Conservation (phyloP, 75 land plant genomes). For the Adiantum capillusveneris region DNA sequence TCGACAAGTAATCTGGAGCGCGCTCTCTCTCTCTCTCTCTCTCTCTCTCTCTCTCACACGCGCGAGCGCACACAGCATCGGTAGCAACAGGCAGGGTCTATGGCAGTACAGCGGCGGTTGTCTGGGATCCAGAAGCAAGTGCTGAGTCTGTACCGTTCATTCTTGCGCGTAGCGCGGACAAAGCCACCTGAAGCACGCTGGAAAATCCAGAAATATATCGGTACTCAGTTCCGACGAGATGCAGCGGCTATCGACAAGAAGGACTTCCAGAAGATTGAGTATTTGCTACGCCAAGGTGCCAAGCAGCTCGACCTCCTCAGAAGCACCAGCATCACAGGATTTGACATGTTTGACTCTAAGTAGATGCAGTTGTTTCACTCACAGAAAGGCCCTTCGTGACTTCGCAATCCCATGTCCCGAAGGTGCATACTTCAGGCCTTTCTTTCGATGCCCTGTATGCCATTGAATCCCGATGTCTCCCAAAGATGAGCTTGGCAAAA, state of each 20-base stretch:
- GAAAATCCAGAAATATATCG: slow-evolving; percentile 47
- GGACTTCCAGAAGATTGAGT: slow-evolving; percentile 65
- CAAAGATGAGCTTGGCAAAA: too few species aligned
- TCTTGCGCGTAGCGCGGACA: slow-evolving; percentile 63
- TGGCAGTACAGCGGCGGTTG: slow-evolving; percentile 20
- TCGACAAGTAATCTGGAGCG: too few species aligned
- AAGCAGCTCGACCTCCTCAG: slow-evolving; percentile 75
- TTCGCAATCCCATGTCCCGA: too few species aligned
- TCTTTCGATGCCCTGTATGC: too few species aligned
- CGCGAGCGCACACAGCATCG: too few species aligned
- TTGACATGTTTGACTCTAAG: slow-evolving; percentile 14
- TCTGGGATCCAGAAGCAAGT: slow-evolving; percentile 92
- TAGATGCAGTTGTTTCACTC: too few species aligned
- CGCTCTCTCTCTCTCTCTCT: too few species aligned
- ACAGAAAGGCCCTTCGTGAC: too few species aligned
- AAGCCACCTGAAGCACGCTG: slow-evolving; percentile 54
- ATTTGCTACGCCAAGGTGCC: slow-evolving; percentile 59
- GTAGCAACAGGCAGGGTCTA: too few species aligned
- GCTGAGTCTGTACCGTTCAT: slow-evolving; percentile 56
- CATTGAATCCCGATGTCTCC: too few species aligned
- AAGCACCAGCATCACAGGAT: slow-evolving; percentile 40
- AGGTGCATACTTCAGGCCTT: too few species aligned
- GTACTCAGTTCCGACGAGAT: slow-evolving; percentile 61
- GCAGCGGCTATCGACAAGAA: slow-evolving; percentile 54
- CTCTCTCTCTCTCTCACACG: too few species aligned